Base-by-base conservation (phyloP, 1,139 yeast species). In the Yamadazyma sp. region DNA sequence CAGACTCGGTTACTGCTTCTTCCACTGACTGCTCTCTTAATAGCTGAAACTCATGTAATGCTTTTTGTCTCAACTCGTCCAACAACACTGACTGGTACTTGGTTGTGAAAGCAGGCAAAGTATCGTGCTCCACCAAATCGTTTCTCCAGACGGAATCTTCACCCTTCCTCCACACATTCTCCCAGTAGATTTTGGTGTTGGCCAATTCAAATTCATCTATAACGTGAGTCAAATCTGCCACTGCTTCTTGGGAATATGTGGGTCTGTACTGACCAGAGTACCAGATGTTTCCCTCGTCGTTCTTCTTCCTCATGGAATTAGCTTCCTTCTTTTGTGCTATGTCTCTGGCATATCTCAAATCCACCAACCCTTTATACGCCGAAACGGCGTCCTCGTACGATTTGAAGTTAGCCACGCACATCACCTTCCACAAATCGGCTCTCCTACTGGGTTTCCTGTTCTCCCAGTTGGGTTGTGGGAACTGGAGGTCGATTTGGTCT, bases 211-310 rank as follows among this genome's bases (percentile, higher is more conserved):
- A 72, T 54, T 84, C 81, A 48, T 81, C 87, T 43, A 82, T 66
- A 39, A 87, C 83, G 53, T 82, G 81, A 26, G 83, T 72, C 50
- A 91, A 67, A 62, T 91, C 98, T 1, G 96, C 89, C 17, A 88
- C 89, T 1, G 97, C 87, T 61, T 91, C 98, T 61, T 88, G 96
- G 9, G 95, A 73, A 62, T 83, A 87, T 0, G 94, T 83, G 22
- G 98, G 98, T 56, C 97, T 78, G 66, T 75, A 91, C 62, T 86
- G 95, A 35, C 88, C 92, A 41, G 85, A 77, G 57, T 70, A 80
- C 96, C 97, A 89, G 37, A 82, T 79, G 61, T 86, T 83, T 1
- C 95, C 94, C 41, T 82, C 87, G 32, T 74, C 78, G 56, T 86
- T 80, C 58, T 85, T 80, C 56, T 79, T 81, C 54, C 97, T 76